These are phyloP conservation scores for Begonia peltatifolia DNA, from an alignment of 306 rosid species.

Conservation along the genomic window DNA sequence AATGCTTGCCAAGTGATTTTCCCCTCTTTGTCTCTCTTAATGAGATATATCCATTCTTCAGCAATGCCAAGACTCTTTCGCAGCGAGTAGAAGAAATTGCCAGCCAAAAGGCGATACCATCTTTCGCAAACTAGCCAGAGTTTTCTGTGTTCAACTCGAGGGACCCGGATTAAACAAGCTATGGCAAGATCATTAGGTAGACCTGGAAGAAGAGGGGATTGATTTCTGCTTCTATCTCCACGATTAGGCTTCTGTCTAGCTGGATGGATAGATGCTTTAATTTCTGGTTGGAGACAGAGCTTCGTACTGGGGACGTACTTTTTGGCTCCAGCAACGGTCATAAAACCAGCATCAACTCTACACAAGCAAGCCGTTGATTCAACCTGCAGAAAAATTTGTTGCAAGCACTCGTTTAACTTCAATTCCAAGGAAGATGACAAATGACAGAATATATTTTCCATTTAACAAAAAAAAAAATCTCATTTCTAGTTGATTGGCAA, in stretches of 20 bases:
- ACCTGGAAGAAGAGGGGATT: slow-evolving; percentile 92
- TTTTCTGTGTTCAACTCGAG: slow-evolving; percentile 80
- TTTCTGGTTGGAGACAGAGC: slow-evolving; percentile 86
- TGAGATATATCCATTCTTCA: slow-evolving; percentile 97
- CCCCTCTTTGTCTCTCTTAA: slow-evolving; percentile 91
- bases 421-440: no score
- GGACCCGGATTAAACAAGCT: slow-evolving; percentile 91
- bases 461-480: no score
- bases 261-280: slow-evolving; percentile 40
- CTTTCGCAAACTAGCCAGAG: slow-evolving; percentile 91
- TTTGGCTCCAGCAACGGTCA: slow-evolving; percentile 93
- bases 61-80: slow-evolving; percentile 97
- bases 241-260: slow-evolving; percentile 78
- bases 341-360: slow-evolving; percentile 88
- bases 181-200: slow-evolving; percentile 99
- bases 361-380: slow-evolving; percentile 98
- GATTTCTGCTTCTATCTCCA: slow-evolving; percentile 69
- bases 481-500: no score
- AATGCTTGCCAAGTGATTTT: slow-evolving; percentile 92
- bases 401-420: no score
- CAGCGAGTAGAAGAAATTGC: slow-evolving; percentile 91
- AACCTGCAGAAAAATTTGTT: slow-evolving; percentile 40
- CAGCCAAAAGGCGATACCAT: slow-evolving; percentile 81
- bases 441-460: no score
- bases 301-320: slow-evolving; percentile 93